Conservation (phyloP, 1,139 yeast genomes). For the Suhomyces panamericanus region DNA sequence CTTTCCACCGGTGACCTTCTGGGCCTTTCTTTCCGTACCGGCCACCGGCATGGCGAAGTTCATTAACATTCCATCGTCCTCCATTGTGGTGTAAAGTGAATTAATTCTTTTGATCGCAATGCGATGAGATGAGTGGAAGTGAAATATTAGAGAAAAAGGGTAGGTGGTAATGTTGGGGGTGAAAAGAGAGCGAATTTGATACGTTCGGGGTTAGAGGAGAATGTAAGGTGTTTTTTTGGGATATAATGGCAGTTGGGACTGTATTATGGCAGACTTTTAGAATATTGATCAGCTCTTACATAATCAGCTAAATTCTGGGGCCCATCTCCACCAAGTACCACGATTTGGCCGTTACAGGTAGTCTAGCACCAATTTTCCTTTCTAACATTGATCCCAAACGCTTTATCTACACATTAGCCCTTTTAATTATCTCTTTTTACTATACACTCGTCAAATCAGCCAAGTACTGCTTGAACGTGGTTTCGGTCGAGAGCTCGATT, state of each 20-base stretch:
- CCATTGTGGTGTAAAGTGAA: constrained; percentile 21
- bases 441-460: constrained; percentile 12
- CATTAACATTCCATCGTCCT: constrained; percentile 66
- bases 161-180: neutral
- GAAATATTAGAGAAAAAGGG: neutral
- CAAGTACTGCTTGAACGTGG: constrained; percentile 34
- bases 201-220: neutral
- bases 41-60: constrained; percentile 54
- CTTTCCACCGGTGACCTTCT: constrained; percentile 64
- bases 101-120: constrained; percentile 2
- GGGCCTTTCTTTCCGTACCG: constrained; percentile 13
- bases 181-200: neutral
- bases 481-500: constrained; percentile 26
- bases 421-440: neutral
- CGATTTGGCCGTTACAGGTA: too few species aligned
- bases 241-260: neutral
- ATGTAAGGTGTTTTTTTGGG: neutral
- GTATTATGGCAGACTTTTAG: neutral
- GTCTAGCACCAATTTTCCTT: too few species aligned
- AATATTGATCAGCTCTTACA: neutral
- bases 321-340: too few species aligned
- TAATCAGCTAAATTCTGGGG: neutral
- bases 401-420: too few species aligned
- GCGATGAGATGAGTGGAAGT: constrained; percentile 3
- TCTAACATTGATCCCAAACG: too few species aligned